phyloP scores from a whole-genome alignment of 805 yeast species.

The Yarrowia divulgata region DNA sequence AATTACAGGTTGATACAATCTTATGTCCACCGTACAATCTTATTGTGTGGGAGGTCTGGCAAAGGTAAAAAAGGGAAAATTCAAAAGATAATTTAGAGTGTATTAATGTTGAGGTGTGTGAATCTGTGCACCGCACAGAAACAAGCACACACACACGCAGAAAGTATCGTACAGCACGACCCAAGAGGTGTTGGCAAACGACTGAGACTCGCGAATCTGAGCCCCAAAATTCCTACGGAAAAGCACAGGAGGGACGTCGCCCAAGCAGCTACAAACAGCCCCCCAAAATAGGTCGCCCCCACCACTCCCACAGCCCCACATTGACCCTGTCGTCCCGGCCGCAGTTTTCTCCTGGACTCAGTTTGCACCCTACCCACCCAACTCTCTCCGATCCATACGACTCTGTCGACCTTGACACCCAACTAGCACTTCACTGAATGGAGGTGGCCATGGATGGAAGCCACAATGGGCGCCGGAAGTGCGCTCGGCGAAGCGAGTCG shows the following conservation, averaged over 20 bases:
- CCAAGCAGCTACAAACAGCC: not conserved
- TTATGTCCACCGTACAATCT: slow-evolving; percentile 34
- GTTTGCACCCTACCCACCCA: slow-evolving; percentile 11
- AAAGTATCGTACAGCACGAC: not conserved
- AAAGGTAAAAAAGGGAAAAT: slow-evolving; percentile 18
- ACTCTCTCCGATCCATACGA: slow-evolving; percentile 8
- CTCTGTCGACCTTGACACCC: slow-evolving; percentile 3
- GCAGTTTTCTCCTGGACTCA: slow-evolving; percentile 19
- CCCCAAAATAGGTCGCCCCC: not conserved
- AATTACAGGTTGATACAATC: slow-evolving; percentile 15
- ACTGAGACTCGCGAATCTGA: no score
- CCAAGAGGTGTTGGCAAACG: no score
- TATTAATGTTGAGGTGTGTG: slow-evolving; percentile 31
- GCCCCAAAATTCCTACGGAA: no score
- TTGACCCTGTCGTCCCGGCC: not conserved
- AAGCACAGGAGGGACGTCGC: no score
- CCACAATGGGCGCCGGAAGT: slow-evolving; percentile 29
- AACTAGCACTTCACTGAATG: slow-evolving; percentile 5
- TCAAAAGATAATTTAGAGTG: slow-evolving; percentile 22
- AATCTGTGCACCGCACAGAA: slow-evolving; percentile 26
- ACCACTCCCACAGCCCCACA: not conserved
- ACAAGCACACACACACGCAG: not conserved
- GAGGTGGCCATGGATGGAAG: slow-evolving; percentile 37
- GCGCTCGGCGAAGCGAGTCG: slow-evolving; percentile 26
- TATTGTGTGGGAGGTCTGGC: slow-evolving; percentile 14